Conservation (phyloP, 805 yeast species). For the Metahyphopichia silvanorum region DNA sequence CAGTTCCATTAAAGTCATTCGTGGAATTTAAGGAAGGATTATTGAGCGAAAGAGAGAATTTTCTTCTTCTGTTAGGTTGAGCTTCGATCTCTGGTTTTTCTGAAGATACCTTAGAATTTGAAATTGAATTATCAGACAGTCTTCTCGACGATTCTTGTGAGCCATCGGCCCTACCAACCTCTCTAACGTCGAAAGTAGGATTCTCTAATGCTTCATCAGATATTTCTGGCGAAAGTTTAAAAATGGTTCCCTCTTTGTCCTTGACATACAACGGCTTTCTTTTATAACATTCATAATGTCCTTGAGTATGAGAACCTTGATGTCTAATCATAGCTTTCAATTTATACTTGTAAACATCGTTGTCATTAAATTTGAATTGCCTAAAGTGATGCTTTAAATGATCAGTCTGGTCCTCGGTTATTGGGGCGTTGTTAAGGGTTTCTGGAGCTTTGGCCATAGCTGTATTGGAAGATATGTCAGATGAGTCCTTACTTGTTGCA, state of each 20-base stretch:
- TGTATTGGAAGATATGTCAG: conserved; percentile 3
- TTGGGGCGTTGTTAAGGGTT: conserved; percentile 34
- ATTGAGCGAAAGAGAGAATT: conserved; percentile 4
- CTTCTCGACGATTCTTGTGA: background rate
- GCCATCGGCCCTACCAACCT: background rate
- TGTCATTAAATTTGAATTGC: conserved; percentile 36
- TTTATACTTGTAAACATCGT: conserved; percentile 47
- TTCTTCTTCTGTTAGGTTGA: conserved; percentile 1
- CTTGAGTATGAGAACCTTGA: conserved; percentile 82
- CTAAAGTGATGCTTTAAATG: conserved; percentile 34
- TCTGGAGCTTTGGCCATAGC: conserved; percentile 13
- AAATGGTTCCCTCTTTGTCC: conserved; percentile 36
- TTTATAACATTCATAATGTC: conserved; percentile 88
- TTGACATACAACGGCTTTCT: conserved; percentile 64
- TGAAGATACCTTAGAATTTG: conserved; percentile 9
- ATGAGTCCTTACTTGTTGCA: conserved; percentile 6
- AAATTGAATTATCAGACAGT: background rate
- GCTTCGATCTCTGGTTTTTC: conserved; percentile 4
- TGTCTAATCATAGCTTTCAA: conserved; percentile 78
- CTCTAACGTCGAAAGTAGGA: conserved; percentile 6
- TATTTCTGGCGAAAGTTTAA: conserved; percentile 41
- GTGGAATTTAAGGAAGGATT: background rate
- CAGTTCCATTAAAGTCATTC: conserved; percentile 1
- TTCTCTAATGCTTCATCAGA: conserved; percentile 21
- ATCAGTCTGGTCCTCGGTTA: conserved; percentile 34